Evolutionary conservation across 1,139 yeast species (phyloP).

Genomic region (Ogataea hybrid): DNA sequence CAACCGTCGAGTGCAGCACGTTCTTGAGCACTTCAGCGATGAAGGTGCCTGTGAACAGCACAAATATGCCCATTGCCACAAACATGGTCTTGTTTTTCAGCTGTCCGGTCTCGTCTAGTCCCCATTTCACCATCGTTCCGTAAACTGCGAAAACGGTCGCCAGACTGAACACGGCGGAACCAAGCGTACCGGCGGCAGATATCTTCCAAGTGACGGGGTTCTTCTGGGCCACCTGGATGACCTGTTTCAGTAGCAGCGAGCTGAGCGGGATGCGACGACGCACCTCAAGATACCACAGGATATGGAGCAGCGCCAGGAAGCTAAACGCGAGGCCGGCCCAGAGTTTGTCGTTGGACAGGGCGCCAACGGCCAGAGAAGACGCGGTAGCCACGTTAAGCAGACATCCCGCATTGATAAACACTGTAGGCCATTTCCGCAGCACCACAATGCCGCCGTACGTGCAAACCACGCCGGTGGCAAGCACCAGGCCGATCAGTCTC

Average conservation of each 20-base stretch:
- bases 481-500: neutral
- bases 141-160: conserved; percentile 68
- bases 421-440: conserved; percentile 2
- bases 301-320: conserved; percentile 58
- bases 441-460: conserved; percentile 1
- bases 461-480: neutral
- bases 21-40: conserved; percentile 79
- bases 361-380: conserved; percentile 69
- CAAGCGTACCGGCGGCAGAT: conserved; percentile 61
- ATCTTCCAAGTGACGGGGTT: conserved; percentile 71
- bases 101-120: conserved; percentile 9
- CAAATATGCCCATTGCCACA: conserved; percentile 44
- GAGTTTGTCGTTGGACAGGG: conserved; percentile 59
- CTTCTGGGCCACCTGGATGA: conserved; percentile 69
- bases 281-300: conserved; percentile 70
- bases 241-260: conserved; percentile 64
- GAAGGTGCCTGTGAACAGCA: conserved; percentile 81
- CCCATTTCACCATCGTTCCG: conserved; percentile 35
- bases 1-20: conserved; percentile 71
- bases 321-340: conserved; percentile 77
- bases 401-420: conserved; percentile 68
- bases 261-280: conserved; percentile 53
- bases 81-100: conserved; percentile 40
- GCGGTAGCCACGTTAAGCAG: conserved; percentile 64
- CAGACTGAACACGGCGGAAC: conserved; percentile 60